phyloP scores from a whole-genome alignment of 2,329 filamentous ascomycete genomes.

The Ceratocystis smalleyi region DNA sequence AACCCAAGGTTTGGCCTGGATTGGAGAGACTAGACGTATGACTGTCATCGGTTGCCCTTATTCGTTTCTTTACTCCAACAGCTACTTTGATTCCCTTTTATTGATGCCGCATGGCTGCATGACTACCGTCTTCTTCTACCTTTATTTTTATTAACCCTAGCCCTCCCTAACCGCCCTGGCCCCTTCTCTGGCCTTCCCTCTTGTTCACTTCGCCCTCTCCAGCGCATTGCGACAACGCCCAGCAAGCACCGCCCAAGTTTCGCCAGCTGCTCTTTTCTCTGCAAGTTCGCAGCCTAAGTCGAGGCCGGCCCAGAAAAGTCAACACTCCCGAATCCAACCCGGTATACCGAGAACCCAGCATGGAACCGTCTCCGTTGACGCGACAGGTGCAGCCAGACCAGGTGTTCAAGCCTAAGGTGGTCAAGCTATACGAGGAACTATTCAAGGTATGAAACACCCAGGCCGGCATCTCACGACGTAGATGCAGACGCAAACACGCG shows the following conservation, averaged over 20 bases:
- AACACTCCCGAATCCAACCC: neutral
- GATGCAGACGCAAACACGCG: neutral
- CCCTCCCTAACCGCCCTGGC: neutral
- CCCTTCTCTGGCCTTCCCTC: neutral
- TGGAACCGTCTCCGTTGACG: conserved; percentile 86
- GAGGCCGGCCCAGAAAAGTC: neutral
- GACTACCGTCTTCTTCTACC: neutral
- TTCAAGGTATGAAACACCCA: conserved; percentile 45
- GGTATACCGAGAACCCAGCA: conserved; percentile 24
- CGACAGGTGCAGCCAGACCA: conserved; percentile 72
- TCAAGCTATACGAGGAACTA: conserved; percentile 71
- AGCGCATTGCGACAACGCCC: neutral
- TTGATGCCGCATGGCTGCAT: neutral
- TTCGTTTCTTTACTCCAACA: neutral
- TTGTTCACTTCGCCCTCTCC: neutral
- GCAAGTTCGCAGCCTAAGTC: neutral
- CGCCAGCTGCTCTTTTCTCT: neutral
- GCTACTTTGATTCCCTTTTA: neutral
- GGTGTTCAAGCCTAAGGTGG: conserved; percentile 85
- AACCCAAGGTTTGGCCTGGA: neutral
- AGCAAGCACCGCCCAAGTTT: neutral
- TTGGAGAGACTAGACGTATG: neutral
- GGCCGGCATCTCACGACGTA: no score
- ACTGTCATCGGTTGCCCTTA: neutral
- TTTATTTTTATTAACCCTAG: neutral